These are phyloP conservation scores for Aspergillus chevalieri DNA, from an alignment of 2,329 filamentous ascomycete genomes.

Conservation along the genomic window DNA sequence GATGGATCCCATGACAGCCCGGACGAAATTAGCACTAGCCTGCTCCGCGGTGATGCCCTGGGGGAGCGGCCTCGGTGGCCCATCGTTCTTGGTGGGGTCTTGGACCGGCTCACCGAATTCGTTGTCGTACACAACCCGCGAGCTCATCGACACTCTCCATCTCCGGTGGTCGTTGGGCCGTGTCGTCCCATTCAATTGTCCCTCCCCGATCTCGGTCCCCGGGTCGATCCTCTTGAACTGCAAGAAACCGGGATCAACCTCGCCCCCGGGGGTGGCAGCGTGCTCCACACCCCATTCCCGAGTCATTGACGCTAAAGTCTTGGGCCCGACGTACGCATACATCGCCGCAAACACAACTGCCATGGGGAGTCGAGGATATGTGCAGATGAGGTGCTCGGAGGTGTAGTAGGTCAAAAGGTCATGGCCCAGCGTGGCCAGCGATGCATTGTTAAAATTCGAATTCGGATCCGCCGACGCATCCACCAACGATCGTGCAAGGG, in stretches of 20 bases:
- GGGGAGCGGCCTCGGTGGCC: constrained; percentile 16
- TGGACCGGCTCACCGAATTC: constrained; percentile 66
- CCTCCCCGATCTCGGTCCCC: constrained; percentile 36
- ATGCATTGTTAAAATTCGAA: constrained; percentile 78
- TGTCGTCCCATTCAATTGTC: constrained; percentile 36
- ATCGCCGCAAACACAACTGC: constrained; percentile 79
- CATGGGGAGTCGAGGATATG: constrained; percentile 86
- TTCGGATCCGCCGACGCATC: constrained; percentile 77
- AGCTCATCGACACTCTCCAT: constrained; percentile 66
- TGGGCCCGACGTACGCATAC: constrained; percentile 72
- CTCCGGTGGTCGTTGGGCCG: constrained; percentile 46
- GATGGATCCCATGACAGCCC: constrained; percentile 75
- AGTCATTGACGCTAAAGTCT: constrained; percentile 66
- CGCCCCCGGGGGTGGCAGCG: constrained; percentile 77
- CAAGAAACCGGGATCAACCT: constrained; percentile 85
- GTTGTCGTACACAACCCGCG: constrained; percentile 73
- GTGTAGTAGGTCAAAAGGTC: constrained; percentile 84
- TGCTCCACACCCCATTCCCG: constrained; percentile 86
- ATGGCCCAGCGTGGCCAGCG: constrained; percentile 72
- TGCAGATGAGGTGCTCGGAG: constrained; percentile 78
- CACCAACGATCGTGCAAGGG: constrained; percentile 77
- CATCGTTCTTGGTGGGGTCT: constrained; percentile 5
- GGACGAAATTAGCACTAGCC: constrained; percentile 71
- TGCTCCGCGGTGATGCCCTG: constrained; percentile 45
- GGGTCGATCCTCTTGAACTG: constrained; percentile 60